These are phyloP conservation scores for Phytophthora agathidicida DNA, from an alignment of 352 stramenopile genomes.

Conservation along the genomic window DNA sequence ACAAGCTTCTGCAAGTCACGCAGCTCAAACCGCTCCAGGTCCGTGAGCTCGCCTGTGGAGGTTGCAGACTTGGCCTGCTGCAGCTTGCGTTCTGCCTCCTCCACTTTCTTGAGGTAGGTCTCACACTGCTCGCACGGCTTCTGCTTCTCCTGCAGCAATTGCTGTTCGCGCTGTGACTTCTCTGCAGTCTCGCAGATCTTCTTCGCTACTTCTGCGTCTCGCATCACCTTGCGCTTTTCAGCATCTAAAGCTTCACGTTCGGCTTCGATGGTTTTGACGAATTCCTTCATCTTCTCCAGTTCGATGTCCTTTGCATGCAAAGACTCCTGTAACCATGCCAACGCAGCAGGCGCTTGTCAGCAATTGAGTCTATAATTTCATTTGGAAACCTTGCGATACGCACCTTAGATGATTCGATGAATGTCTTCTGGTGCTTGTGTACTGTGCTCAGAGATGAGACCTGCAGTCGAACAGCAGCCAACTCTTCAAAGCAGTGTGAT, in stretches of 20 bases:
- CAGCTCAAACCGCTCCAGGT: conserved; percentile 83
- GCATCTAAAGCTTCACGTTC: conserved; percentile 57
- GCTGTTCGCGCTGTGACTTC: conserved; percentile 55
- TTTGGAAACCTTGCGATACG: background rate
- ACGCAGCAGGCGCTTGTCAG: conserved; percentile 2
- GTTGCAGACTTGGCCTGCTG: conserved; percentile 38
- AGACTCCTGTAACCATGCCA: conserved; percentile 43
- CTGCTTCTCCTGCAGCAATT: conserved; percentile 60
- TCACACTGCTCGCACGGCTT: conserved; percentile 68
- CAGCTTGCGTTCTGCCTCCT: conserved; percentile 52
- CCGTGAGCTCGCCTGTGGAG: conserved; percentile 51
- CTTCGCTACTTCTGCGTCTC: conserved; percentile 68
- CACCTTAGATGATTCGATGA: conserved; percentile 73
- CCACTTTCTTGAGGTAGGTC: conserved; percentile 53
- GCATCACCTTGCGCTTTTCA: conserved; percentile 62
- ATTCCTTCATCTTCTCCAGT: conserved; percentile 70
- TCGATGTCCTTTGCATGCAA: conserved; percentile 67
- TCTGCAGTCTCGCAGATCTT: conserved; percentile 66
- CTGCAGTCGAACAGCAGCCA: conserved; percentile 71
- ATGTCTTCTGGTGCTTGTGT: conserved; percentile 79
- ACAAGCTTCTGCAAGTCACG: conserved; percentile 84
- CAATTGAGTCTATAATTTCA: background rate
- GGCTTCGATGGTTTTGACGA: conserved; percentile 55
- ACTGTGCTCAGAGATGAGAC: conserved; percentile 75
- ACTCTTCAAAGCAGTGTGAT: conserved; percentile 76